Conservation (phyloP, 768 basidiomycete species). For the Collybiopsis luxurians region DNA sequence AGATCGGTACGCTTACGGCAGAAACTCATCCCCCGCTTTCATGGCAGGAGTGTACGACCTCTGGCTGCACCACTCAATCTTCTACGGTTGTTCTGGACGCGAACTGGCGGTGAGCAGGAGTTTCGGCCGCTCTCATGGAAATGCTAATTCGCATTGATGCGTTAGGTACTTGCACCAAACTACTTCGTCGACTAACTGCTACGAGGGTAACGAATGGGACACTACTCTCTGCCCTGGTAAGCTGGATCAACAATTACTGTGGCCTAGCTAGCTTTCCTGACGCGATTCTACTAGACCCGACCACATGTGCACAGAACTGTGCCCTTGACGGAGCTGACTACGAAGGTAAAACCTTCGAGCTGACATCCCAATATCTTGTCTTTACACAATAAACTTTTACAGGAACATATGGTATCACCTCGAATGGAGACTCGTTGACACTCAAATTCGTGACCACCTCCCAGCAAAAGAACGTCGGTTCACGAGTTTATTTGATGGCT, state of each 20-base stretch:
- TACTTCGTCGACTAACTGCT: conserved; percentile 17
- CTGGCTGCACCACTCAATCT: conserved; percentile 23
- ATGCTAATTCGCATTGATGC: no score
- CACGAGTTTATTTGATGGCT: conserved; percentile 31
- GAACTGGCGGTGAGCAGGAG: conserved; percentile 28
- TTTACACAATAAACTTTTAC: neutral
- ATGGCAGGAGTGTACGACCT: conserved; percentile 28
- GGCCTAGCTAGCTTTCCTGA: no score
- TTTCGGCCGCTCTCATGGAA: no score
- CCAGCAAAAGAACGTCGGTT: conserved; percentile 11
- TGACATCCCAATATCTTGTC: no score
- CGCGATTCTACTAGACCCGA: neutral
- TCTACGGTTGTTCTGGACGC: conserved; percentile 31
- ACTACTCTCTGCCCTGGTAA: conserved; percentile 31
- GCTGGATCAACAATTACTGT: neutral
- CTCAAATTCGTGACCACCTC: conserved; percentile 29
- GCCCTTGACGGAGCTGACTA: conserved; percentile 1
- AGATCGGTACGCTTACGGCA: conserved; percentile 29
- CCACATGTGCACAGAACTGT: conserved; percentile 2
- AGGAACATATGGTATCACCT: conserved; percentile 34
- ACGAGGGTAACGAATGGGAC: conserved; percentile 40
- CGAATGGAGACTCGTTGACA: conserved; percentile 26
- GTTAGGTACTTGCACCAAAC: conserved; percentile 24
- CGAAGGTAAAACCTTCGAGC: neutral
- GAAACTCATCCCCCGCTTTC: conserved; percentile 35